phyloP scores from a whole-genome alignment of 345 rosid species.

The Euphorbia peplus region DNA sequence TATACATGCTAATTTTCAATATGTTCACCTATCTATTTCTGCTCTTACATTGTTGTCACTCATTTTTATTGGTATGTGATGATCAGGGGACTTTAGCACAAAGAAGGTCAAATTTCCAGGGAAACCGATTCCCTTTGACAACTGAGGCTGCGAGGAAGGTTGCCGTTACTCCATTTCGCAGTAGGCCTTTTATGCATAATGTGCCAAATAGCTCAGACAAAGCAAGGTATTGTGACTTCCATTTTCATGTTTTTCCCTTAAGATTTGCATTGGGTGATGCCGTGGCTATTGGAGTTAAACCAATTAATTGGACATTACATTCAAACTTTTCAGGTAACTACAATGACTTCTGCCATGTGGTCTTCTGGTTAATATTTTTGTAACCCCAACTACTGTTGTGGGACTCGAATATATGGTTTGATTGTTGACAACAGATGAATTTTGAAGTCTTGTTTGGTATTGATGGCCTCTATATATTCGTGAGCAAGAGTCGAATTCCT shows the following conservation, averaged over 20 bases:
- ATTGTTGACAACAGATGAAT: slow-evolving; percentile 25
- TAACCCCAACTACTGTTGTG: slow-evolving; percentile 24
- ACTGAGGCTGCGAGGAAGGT: slow-evolving; percentile 53
- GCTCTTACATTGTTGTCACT: not conserved
- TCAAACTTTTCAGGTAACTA: slow-evolving; percentile 46
- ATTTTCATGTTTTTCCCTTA: slow-evolving; percentile 2
- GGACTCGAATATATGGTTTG: slow-evolving; percentile 15
- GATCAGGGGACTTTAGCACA: slow-evolving; percentile 70
- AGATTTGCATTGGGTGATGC: not conserved
- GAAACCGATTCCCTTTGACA: slow-evolving; percentile 60
- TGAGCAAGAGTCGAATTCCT: slow-evolving; percentile 23
- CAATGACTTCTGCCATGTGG: slow-evolving; percentile 30
- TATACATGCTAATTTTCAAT: no score
- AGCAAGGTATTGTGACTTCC: slow-evolving; percentile 48
- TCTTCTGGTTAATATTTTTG: slow-evolving; percentile 31
- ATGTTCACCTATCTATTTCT: not conserved
- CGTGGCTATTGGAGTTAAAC: not conserved
- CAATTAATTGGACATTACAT: slow-evolving; percentile 7
- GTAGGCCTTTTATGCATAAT: slow-evolving; percentile 48
- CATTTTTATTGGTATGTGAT: slow-evolving; percentile 1
- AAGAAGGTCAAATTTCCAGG: slow-evolving; percentile 65
- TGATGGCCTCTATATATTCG: slow-evolving; percentile 8
- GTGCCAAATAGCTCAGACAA: slow-evolving; percentile 39
- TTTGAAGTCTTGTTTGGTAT: slow-evolving; percentile 15
- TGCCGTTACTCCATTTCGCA: slow-evolving; percentile 43